Percentiles rank a stretch among this genome's conserved stretches.
phyloP scores from a whole-genome alignment of 345 rosid species.

The Ailanthus altissimus region DNA sequence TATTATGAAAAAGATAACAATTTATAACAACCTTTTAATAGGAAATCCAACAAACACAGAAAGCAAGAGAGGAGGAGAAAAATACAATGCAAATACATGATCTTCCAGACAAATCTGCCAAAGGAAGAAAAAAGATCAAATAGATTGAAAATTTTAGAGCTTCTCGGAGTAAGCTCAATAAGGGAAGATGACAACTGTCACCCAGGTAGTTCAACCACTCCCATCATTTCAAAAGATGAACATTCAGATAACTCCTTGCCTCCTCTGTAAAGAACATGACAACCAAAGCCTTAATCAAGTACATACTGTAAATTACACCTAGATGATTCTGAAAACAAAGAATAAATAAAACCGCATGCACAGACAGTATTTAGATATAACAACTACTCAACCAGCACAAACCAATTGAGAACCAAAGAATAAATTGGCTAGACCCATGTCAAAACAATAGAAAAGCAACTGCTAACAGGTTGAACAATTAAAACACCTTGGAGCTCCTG shows the following conservation, averaged over 20 bases:
- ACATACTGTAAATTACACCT: background rate
- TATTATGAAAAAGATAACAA: background rate
- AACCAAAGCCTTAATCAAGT: background rate
- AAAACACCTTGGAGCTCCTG: background rate
- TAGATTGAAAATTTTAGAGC: background rate
- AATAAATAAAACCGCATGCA: too few relatives aligned
- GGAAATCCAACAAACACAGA: background rate
- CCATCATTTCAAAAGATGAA: background rate
- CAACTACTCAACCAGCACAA: background rate
- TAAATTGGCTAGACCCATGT: background rate
- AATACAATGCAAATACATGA: background rate
- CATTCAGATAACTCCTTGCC: background rate
- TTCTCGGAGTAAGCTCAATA: background rate
- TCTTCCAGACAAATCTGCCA: background rate
- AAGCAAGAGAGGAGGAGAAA: background rate
- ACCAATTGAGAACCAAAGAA: background rate
- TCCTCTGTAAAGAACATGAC: background rate
- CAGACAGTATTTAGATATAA: too few relatives aligned
- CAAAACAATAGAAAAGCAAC: background rate
- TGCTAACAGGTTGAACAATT: background rate
- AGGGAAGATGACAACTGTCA: background rate
- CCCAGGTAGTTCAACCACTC: background rate
- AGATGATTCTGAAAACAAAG: too few relatives aligned
- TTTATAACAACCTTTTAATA: background rate
- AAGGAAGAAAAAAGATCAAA: background rate